These are phyloP conservation scores for Nakazawaea anatomiae DNA, from an alignment of 805 yeast genomes.

Conservation along the genomic window DNA sequence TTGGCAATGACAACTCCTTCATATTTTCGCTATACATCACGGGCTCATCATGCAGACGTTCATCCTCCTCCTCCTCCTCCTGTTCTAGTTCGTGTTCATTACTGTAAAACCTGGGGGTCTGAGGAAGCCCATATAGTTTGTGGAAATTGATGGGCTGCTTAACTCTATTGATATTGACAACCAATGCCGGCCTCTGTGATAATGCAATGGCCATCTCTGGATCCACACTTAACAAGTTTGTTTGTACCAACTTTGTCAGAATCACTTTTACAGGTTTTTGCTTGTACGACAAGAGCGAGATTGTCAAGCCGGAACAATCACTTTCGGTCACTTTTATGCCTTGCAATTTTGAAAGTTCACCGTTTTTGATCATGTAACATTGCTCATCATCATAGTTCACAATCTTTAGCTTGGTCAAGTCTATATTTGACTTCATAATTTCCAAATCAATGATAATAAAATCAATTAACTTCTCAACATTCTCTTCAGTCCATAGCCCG, in stretches of 20 bases:
- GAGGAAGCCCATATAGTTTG: neutral
- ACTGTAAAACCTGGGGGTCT: neutral
- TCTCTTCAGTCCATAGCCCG: constrained; percentile 20
- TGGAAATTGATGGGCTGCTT: neutral
- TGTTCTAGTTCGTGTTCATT: too few species aligned
- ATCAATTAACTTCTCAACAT: neutral
- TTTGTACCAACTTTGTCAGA: neutral
- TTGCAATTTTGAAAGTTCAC: neutral
- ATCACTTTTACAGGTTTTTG: neutral
- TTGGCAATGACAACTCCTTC: neutral
- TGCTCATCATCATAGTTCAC: neutral
- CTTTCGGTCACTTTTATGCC: neutral
- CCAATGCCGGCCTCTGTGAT: neutral
- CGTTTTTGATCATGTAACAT: neutral
- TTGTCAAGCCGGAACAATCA: neutral
- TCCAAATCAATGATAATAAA: neutral
- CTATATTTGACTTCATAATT: neutral
- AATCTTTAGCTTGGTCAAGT: neutral
- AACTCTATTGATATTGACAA: neutral
- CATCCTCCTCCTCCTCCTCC: neutral
- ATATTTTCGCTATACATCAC: neutral
- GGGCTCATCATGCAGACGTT: neutral
- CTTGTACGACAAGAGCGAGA: neutral
- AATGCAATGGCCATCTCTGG: neutral
- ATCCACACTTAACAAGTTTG: neutral